Percentiles rank a stretch among this genome's conserved stretches.
Evolutionary conservation across 176 grass and related monocot species (phyloP).

Genomic region (Areca catechu): DNA sequence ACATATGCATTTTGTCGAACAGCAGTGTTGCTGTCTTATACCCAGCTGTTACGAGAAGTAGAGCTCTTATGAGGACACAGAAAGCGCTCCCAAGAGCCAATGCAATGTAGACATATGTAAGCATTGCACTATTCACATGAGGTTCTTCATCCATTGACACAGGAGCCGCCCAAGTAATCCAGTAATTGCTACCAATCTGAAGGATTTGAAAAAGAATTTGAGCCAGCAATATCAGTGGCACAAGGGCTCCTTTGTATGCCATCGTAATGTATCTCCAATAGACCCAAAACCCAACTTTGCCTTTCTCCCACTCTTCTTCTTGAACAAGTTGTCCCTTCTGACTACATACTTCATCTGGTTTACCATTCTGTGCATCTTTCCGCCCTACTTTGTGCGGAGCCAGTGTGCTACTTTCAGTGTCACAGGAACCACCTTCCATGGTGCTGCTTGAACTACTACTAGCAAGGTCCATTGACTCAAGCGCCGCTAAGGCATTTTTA

Average conservation of each 20-base stretch:
- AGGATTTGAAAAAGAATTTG: constrained; percentile 77
- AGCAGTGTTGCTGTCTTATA: constrained; percentile 69
- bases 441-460: constrained; percentile 1
- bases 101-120: constrained; percentile 64
- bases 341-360: constrained; percentile 23
- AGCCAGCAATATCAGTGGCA: constrained; percentile 54
- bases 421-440: background rate
- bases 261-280: constrained; percentile 83
- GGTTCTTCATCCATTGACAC: constrained; percentile 41
- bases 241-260: constrained; percentile 66
- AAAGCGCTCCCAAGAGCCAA: constrained; percentile 53
- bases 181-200: constrained; percentile 88
- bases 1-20: constrained; percentile 67
- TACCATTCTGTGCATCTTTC: constrained; percentile 27
- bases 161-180: constrained; percentile 80
- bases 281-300: constrained; percentile 75
- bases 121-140: constrained; percentile 44
- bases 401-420: constrained; percentile 4
- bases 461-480: constrained; percentile 19
- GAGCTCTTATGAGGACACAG: constrained; percentile 40
- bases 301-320: constrained; percentile 91
- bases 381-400: constrained; percentile 18
- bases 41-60: constrained; percentile 59
- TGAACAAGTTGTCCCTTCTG: constrained; percentile 64
- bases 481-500: constrained; percentile 47